Percentiles rank a stretch among this genome's conserved stretches.
These are phyloP conservation scores for Nemania sp. DNA, from an alignment of 2,329 filamentous ascomycete genomes.

Conservation along the genomic window DNA sequence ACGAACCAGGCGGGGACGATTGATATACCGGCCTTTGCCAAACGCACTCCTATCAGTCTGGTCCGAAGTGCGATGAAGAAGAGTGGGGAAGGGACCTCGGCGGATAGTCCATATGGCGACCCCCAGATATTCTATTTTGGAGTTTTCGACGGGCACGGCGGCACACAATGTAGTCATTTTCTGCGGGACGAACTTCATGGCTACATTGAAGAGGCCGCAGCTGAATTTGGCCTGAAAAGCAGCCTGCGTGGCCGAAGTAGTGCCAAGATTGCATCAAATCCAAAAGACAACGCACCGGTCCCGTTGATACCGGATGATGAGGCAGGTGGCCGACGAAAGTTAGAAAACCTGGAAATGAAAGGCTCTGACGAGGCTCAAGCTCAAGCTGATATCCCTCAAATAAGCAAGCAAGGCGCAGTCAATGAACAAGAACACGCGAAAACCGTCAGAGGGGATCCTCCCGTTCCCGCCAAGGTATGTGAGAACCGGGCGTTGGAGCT, in stretches of 20 bases:
- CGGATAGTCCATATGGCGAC: constrained; percentile 80
- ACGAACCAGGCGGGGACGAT: constrained; percentile 93
- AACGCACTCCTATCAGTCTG: constrained; percentile 71
- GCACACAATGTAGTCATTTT: constrained; percentile 85
- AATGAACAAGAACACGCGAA: constrained; percentile 45
- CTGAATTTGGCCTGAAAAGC: constrained; percentile 76
- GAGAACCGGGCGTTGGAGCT: constrained; percentile 67
- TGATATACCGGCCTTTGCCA: constrained; percentile 90
- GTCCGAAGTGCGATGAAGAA: constrained; percentile 51
- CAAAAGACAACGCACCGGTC: constrained; percentile 18
- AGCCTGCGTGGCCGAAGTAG: constrained; percentile 60
- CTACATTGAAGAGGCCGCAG: constrained; percentile 83
- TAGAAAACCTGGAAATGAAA: constrained; percentile 54
- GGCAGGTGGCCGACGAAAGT: constrained; percentile 43
- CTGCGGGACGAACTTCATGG: constrained; percentile 81
- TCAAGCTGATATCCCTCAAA: constrained; percentile 44
- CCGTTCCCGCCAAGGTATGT: constrained; percentile 56
- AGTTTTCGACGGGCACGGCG: constrained; percentile 95
- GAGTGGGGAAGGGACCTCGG: constrained; percentile 66
- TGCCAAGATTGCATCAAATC: constrained; percentile 17
- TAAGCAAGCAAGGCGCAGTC: constrained; percentile 40
- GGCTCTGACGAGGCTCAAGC: constrained; percentile 51
- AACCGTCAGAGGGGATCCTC: constrained; percentile 45
- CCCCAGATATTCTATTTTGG: constrained; percentile 98
- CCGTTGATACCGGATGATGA: constrained; percentile 33